phyloP scores from a whole-genome alignment of 257 asterid species.

The Nicotiana knightiana region DNA sequence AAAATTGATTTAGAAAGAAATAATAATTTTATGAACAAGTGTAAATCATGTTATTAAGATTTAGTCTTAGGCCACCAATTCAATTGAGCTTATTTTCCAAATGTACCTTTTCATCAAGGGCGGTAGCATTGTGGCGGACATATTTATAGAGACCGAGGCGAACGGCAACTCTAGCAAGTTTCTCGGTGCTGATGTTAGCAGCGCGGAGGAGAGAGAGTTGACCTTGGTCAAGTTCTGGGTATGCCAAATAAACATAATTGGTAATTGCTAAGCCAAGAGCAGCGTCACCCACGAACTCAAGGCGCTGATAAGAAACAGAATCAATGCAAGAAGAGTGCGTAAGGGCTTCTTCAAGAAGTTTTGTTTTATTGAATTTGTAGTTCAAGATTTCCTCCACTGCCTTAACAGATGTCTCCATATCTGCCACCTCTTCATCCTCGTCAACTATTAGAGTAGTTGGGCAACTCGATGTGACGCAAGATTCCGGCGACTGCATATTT shows the following conservation, averaged over 20 bases:
- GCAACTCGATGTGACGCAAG: not conserved
- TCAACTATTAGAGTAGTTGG: not conserved
- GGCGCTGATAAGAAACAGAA: constrained; percentile 68
- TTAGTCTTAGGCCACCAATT: too few relatives aligned
- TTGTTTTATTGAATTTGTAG: constrained; percentile 37
- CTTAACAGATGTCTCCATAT: constrained; percentile 35
- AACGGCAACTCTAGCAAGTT: constrained; percentile 78
- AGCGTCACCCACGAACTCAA: constrained; percentile 81
- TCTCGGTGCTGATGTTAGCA: constrained; percentile 81
- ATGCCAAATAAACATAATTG: constrained; percentile 36
- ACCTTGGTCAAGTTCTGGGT: constrained; percentile 57
- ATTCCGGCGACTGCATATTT: not conserved
- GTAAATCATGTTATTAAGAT: too few relatives aligned
- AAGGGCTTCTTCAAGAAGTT: constrained; percentile 63
- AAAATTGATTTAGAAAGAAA: too few relatives aligned
- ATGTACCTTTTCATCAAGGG: constrained; percentile 46
- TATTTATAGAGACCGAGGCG: constrained; percentile 44
- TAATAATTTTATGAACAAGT: too few relatives aligned
- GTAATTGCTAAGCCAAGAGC: constrained; percentile 56
- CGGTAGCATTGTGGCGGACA: constrained; percentile 51
- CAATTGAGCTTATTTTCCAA: too few relatives aligned
- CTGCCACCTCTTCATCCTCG: not conserved
- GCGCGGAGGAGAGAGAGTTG: constrained; percentile 63
- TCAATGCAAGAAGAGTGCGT: constrained; percentile 65
- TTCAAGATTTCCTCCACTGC: constrained; percentile 49